phyloP scores from a whole-genome alignment of 2,329 filamentous ascomycete species.

The Aspergillus thermomutatus region DNA sequence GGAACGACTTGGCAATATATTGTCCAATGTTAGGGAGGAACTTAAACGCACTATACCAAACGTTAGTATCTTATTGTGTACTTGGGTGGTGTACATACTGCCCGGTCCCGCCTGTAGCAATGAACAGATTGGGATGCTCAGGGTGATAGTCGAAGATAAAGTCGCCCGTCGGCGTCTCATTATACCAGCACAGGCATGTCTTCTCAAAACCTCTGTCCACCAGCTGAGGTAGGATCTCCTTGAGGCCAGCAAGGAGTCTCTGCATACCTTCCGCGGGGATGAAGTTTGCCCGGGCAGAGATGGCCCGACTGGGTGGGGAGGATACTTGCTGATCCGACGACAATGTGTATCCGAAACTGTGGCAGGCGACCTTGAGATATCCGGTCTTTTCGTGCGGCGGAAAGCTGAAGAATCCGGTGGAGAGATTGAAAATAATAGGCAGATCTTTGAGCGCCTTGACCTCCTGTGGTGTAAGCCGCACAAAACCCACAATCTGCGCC shows the following conservation, averaged over 20 bases:
- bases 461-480: slow-evolving; percentile 67
- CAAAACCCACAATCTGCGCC: slow-evolving; percentile 72
- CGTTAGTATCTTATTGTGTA: background rate
- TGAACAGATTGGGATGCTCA: slow-evolving; percentile 39
- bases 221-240: slow-evolving; percentile 57
- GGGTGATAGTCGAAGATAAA: slow-evolving; percentile 68
- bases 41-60: slow-evolving; percentile 54
- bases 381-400: slow-evolving; percentile 34
- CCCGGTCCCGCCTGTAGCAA: slow-evolving; percentile 28
- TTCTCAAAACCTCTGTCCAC: slow-evolving; percentile 55
- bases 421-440: slow-evolving; percentile 55
- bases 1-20: slow-evolving; percentile 56
- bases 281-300: slow-evolving; percentile 26
- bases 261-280: slow-evolving; percentile 51
- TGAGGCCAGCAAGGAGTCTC: slow-evolving; percentile 57
- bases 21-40: slow-evolving; percentile 60
- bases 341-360: slow-evolving; percentile 60
- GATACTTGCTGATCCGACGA: slow-evolving; percentile 15
- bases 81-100: slow-evolving; percentile 15
- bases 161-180: slow-evolving; percentile 64
- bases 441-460: slow-evolving; percentile 59
- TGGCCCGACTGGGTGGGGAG: slow-evolving; percentile 16
- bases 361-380: slow-evolving; percentile 61
- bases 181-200: slow-evolving; percentile 67
- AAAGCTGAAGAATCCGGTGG: slow-evolving; percentile 48